These are phyloP conservation scores for Plantago major DNA, from an alignment of 257 asterid species.

Conservation along the genomic window DNA sequence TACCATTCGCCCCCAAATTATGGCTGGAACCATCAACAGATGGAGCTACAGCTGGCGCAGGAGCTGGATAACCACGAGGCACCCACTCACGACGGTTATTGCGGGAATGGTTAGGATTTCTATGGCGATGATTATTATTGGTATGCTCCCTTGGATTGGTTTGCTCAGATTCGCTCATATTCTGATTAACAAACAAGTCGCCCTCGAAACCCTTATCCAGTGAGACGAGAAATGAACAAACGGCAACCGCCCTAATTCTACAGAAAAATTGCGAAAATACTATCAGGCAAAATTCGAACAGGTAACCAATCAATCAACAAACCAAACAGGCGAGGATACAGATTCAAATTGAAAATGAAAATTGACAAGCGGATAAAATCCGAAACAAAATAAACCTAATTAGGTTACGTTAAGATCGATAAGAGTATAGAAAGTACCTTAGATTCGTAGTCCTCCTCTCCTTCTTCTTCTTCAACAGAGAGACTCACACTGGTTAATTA, in stretches of 20 bases:
- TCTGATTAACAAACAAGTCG: slow-evolving; percentile 34
- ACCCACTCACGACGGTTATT: slow-evolving; percentile 67
- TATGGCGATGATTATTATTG: slow-evolving; percentile 37
- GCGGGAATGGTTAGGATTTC: slow-evolving; percentile 41
- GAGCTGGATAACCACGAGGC: slow-evolving; percentile 36
- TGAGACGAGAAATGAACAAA: slow-evolving; percentile 18
- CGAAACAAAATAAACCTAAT: not conserved
- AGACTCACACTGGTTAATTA: slow-evolving; percentile 4
- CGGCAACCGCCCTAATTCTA: slow-evolving; percentile 14
- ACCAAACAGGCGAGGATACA: not conserved
- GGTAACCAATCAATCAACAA: not conserved
- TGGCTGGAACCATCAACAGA: slow-evolving; percentile 27
- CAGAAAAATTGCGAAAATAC: slow-evolving; percentile 1
- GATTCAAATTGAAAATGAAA: slow-evolving; percentile 17
- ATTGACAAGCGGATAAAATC: not conserved
- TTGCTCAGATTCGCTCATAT: slow-evolving; percentile 75
- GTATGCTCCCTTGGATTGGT: slow-evolving; percentile 40
- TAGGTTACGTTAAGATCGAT: not conserved
- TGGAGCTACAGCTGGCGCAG: not conserved
- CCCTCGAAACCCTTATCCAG: slow-evolving; percentile 23
- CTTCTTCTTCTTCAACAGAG: slow-evolving; percentile 12
- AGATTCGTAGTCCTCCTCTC: not conserved
- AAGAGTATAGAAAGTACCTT: slow-evolving; percentile 8
- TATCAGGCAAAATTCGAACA: slow-evolving; percentile 2
- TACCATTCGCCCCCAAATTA: slow-evolving; percentile 27